A percentile compares a stretch with the other conserved stretches of the same genome.
Evolutionary conservation across 2,329 filamentous ascomycete species (phyloP).

Genomic region (Colletotrichum tropicicola): DNA sequence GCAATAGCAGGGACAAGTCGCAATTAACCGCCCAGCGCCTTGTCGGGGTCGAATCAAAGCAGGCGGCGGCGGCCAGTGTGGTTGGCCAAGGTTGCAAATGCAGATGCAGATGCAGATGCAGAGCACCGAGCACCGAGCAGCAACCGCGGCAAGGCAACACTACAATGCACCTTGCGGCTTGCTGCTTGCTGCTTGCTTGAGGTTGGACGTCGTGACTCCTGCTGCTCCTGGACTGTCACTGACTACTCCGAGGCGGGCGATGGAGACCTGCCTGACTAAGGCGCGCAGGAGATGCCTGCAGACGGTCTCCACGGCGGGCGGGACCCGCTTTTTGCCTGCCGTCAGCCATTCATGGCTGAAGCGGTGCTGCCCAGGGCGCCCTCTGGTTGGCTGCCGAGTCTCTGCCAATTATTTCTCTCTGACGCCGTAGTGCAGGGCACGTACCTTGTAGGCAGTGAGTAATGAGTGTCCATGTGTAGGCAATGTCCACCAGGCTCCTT

Average conservation of each 20-base stretch:
- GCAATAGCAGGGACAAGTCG: constrained; percentile 10
- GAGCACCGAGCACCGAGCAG: too few species aligned
- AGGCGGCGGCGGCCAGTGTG: not conserved
- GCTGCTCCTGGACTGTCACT: too few species aligned
- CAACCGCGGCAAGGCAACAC: too few species aligned
- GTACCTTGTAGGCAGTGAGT: too few species aligned
- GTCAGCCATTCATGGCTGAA: constrained; percentile 5
- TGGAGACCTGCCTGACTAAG: constrained; percentile 19
- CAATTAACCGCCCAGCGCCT: constrained; percentile 16
- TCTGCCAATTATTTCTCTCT: constrained; percentile 8
- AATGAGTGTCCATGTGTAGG: too few species aligned
- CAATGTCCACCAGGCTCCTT: too few species aligned
- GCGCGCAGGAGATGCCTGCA: not conserved
- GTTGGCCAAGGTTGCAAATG: too few species aligned
- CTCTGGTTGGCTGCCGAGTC: constrained; percentile 17
- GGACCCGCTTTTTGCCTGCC: constrained; percentile 25
- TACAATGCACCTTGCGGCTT: too few species aligned
- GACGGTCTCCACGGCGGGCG: not conserved
- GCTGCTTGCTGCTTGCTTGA: too few species aligned
- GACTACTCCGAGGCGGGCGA: constrained; percentile 1
- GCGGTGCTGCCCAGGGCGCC: not conserved
- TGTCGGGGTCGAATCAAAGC: constrained; percentile 3
- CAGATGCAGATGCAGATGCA: too few species aligned
- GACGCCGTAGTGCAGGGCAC: too few species aligned
- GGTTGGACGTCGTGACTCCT: not conserved